Conservation (phyloP, 768 basidiomycete genomes). For the Naganishia onofrii region DNA sequence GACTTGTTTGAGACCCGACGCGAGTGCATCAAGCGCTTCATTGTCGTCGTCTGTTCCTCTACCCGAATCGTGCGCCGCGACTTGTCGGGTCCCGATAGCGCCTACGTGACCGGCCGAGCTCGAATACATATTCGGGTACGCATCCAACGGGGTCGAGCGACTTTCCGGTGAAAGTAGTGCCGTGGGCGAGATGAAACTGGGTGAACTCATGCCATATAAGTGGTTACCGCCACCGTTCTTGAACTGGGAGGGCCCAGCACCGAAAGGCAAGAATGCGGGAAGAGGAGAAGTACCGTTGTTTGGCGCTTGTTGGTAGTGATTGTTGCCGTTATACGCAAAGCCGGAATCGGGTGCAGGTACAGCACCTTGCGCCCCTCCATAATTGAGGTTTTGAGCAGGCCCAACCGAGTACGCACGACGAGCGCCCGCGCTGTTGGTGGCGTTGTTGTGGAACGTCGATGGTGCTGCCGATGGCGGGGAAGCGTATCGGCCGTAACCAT, state of each 20-base stretch:
- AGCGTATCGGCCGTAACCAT: slow-evolving; percentile 12
- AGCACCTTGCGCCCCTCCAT: background rate
- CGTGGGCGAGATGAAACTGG: slow-evolving; percentile 45
- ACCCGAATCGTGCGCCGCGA: background rate
- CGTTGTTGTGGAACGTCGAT: background rate
- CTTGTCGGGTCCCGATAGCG: background rate
- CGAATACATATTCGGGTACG: slow-evolving; percentile 26
- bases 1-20: slow-evolving; percentile 25
- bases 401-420: slow-evolving; percentile 27
- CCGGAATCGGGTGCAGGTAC: background rate
- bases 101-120: background rate
- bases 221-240: background rate
- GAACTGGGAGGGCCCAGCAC: slow-evolving; percentile 7
- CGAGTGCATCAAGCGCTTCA: slow-evolving; percentile 24
- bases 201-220: slow-evolving; percentile 9
- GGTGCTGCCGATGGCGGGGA: slow-evolving; percentile 5
- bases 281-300: slow-evolving; percentile 33
- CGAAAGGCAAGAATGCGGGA: slow-evolving; percentile 48
- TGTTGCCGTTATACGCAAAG: slow-evolving; percentile 7
- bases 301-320: background rate
- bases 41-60: slow-evolving; percentile 25
- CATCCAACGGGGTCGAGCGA: background rate
- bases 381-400: background rate
- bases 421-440: slow-evolving; percentile 1
- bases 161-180: slow-evolving; percentile 40